Percentiles rank a stretch among this genome's conserved stretches.
phyloP scores from a whole-genome alignment of 495 filamentous ascomycete species.

The Acidiella bohemica region DNA sequence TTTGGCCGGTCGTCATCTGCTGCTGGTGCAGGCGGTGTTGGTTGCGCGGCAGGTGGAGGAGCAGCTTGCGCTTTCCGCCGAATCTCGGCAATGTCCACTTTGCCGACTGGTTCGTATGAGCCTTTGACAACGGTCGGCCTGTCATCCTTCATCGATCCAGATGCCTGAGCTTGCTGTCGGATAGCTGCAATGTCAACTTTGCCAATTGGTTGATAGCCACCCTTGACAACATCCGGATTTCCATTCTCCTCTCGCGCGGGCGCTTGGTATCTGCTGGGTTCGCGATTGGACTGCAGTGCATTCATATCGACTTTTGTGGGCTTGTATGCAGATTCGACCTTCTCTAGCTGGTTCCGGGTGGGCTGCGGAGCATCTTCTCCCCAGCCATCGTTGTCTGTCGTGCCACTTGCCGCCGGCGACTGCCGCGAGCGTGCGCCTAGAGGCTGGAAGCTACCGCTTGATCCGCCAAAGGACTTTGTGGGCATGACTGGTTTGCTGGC shows the following conservation, averaged over 20 bases:
- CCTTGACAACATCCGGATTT: constrained; percentile 55
- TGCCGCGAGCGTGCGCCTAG: constrained; percentile 40
- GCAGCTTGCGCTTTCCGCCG: constrained; percentile 63
- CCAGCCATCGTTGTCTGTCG: constrained; percentile 72
- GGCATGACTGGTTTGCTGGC: constrained; percentile 82
- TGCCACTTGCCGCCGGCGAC: constrained; percentile 32
- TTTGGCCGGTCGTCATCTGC: constrained; percentile 36
- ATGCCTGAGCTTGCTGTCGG: constrained; percentile 59
- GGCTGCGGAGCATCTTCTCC: constrained; percentile 85
- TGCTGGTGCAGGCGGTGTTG: constrained; percentile 28
- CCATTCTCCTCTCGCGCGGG: constrained; percentile 29
- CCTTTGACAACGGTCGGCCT: constrained; percentile 75
- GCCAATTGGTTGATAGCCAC: constrained; percentile 89
- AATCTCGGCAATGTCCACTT: constrained; percentile 91
- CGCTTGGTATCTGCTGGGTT: constrained; percentile 41
- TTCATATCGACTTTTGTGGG: constrained; percentile 87
- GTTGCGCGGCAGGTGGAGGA: constrained; percentile 26
- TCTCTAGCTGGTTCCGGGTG: constrained; percentile 76
- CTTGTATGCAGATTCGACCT: constrained; percentile 81
- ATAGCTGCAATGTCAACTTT: constrained; percentile 93
- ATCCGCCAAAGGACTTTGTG: constrained; percentile 52
- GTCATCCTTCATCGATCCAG: constrained; percentile 48
- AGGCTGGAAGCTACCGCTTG: constrained; percentile 48
- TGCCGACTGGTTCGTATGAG: constrained; percentile 81
- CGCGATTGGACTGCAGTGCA: constrained; percentile 52